Evolutionary conservation across 352 stramenopile genomes (phyloP), one percentile per base, ranked within the genome.

Genomic region (Phytophthora podocarpi): DNA sequence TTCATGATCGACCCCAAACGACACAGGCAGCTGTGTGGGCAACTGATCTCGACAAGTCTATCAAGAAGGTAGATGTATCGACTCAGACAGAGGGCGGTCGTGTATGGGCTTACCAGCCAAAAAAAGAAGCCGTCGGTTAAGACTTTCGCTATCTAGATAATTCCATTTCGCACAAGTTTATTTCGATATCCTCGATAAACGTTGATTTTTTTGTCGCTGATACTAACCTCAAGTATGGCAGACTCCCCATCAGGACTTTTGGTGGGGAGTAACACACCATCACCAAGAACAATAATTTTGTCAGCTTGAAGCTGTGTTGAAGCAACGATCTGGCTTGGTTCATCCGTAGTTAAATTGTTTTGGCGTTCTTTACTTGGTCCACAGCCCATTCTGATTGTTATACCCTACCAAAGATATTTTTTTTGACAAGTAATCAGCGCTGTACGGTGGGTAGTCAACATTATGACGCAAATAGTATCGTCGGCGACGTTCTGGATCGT

Each of bases 81-180:
- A 66, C 41, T 31, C 47, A 59, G 24, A 59, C 48, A 24, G 34
- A 53, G 20, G 48, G 40, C 20, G 58, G 58, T 5, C 30, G 49
- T 15, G 31, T 66, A 15, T 66, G 58, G 58, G 47, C 48, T 12
- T 60, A 67, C 23, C 34, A 27, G 26, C 21, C 21, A 42, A 13
- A 46, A 62, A 62, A 61, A 56, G 49, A 43, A 26, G n/a, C n/a
- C n/a, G 15, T n/a, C n/a, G n/a, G 56, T 64, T n/a, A 58, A 53
- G 37, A 58, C 56, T 0, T 57, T 64, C 36, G 47, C 56, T 46
- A 35, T 64, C 15, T 56, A 64, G 43, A 20, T 53, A 18, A 48
- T n/a, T n/a, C 42, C 53, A 26, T 32, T 5, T 62, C 53, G 48
- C 11, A 61, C 40, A 21, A 47, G 20, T 27, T 9, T 11, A 36